A percentile compares a stretch with the other conserved stretches of the same genome.
Conservation (phyloP, 2,329 filamentous ascomycete genomes). For the Trichoderma lentiforme region DNA sequence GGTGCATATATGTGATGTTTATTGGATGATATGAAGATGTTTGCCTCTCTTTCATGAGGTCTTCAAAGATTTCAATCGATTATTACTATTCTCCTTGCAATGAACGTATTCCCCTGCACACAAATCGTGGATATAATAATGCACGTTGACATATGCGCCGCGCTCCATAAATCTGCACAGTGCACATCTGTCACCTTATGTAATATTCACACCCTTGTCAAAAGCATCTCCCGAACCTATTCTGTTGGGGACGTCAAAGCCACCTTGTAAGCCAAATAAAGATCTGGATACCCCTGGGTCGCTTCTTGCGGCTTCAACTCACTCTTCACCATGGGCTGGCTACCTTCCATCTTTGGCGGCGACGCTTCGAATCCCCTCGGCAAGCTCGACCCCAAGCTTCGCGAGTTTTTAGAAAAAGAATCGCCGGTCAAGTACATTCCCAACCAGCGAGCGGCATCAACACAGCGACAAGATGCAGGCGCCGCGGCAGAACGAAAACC, state of each 20-base stretch:
- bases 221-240: constrained; percentile 12
- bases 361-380: constrained; percentile 54
- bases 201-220: constrained; percentile 18
- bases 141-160: background rate
- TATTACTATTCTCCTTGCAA: background rate
- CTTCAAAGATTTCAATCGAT: background rate
- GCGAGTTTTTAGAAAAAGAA: constrained; percentile 81
- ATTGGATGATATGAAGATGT: background rate
- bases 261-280: background rate
- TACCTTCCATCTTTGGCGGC: constrained; percentile 52
- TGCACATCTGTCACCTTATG: constrained; percentile 4
- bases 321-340: constrained; percentile 51
- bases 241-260: constrained; percentile 18
- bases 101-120: background rate
- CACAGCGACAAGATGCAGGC: constrained; percentile 18
- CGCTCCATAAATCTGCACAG: constrained; percentile 6
- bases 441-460: constrained; percentile 25
- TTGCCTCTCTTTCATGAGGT: background rate
- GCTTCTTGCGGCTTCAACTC: constrained; percentile 1
- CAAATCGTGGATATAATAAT: background rate
- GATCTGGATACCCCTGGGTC: constrained; percentile 9
- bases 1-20: background rate
- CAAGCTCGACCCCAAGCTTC: constrained; percentile 77
- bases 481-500: constrained; percentile 21
- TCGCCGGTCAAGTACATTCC: constrained; percentile 66